Base-by-base conservation (phyloP, 306 rosid genomes). In the Coriaria nepalensis region DNA sequence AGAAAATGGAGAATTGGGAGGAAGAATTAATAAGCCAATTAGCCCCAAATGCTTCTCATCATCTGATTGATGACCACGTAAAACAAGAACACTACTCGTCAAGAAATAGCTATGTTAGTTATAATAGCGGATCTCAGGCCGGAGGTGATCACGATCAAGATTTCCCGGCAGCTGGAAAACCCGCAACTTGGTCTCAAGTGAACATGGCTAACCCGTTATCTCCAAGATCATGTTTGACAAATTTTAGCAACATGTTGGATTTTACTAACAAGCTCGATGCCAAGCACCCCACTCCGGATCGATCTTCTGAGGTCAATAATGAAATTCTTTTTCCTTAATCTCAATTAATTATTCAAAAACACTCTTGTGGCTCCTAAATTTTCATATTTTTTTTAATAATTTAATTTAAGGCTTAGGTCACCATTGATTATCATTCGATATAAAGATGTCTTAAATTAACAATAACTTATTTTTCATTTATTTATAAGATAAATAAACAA, bases 211-310 rank as follows among this genome's bases (percentile, higher is more conserved):
- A 33, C 33, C 8, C 48, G 29, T 51, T 76, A 8, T 70, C 87
- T 56, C 94, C 82, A 4, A 78, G 78, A 38, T 85, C 95, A 6
- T 73, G 93, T 60, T 75, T 82, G 33, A 79, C 92, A 8, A 82
- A 76, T 65, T 88, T 84, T 71, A 82, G 71, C 72, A 81, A 73
- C 77, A 72, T 85, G 72, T 63, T 92, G 62, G 98, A 92, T 76
- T 92, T 92, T 69, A 60, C 98, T 34, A 74, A 59, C 74, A 80
- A 68, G 33, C 39, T 60, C 0, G 74, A 77, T 52, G 45, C 45
- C 10, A 43, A 45, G 63, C 76, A 67, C 50, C 81, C 72, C 1
- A 72, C 74, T 11, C 75, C 67, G 33, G 92, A 76, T 78, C 87
- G 67, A 48, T 73, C 96, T 50, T 79, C 93, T 39, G 93, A 92